These are phyloP conservation scores for Fusarium sulawesiense DNA, from an alignment of 2,329 filamentous ascomycete genomes.

Conservation along the genomic window DNA sequence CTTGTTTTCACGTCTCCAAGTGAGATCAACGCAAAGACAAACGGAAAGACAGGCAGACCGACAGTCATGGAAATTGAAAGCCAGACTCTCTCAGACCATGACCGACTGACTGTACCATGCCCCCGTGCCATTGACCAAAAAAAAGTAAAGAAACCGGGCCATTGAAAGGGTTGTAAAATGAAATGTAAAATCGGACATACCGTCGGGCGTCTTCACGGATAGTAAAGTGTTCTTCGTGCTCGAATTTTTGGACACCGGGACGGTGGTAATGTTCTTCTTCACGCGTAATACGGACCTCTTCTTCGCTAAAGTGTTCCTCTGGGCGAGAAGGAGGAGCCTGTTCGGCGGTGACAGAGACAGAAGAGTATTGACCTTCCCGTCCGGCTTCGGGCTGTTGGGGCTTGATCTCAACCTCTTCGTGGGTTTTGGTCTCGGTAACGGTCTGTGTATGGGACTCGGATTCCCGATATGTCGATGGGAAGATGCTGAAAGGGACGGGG, in stretches of 20 bases:
- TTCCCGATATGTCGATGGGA: slow-evolving; percentile 94
- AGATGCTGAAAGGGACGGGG: slow-evolving; percentile 99
- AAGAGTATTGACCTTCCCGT: slow-evolving; percentile 97
- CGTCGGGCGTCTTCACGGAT: slow-evolving; percentile 61
- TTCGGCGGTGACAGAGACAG: slow-evolving; percentile 70
- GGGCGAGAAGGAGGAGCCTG: slow-evolving; percentile 71
- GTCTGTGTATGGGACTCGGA: slow-evolving; percentile 64
- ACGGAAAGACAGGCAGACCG: neutral
- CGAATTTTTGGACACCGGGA: slow-evolving; percentile 67
- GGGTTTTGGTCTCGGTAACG: slow-evolving; percentile 69
- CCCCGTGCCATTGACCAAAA: slow-evolving; percentile 4
- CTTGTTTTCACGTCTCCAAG: slow-evolving; percentile 18
- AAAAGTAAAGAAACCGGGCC: neutral
- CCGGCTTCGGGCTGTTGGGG: slow-evolving; percentile 83
- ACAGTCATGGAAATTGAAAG: neutral
- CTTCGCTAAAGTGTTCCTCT: slow-evolving; percentile 76
- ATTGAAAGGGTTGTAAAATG: neutral
- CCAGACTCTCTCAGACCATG: slow-evolving; percentile 4
- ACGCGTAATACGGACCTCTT: slow-evolving; percentile 85
- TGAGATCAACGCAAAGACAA: slow-evolving; percentile 19
- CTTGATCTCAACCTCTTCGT: slow-evolving; percentile 91
- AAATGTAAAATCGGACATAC: slow-evolving; percentile 55
- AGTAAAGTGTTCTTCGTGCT: slow-evolving; percentile 47
- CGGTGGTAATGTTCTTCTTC: slow-evolving; percentile 81
- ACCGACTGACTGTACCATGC: neutral